Percentiles rank a stretch among this genome's conserved stretches.
These are phyloP conservation scores for Alternaria triticina DNA, from an alignment of 2,329 filamentous ascomycete genomes.

Conservation along the genomic window DNA sequence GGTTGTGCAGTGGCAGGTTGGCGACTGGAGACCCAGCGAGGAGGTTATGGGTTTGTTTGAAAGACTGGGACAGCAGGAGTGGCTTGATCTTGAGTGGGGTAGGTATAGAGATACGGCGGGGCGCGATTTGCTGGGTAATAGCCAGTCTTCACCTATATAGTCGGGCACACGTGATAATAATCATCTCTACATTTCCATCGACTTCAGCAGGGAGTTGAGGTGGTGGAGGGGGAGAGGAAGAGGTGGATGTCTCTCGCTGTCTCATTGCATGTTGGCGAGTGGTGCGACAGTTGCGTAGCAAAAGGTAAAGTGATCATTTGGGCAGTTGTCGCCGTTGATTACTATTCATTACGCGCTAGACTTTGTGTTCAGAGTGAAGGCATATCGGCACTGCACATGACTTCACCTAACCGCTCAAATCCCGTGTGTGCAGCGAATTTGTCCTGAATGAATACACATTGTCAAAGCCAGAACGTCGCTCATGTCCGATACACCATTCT, in stretches of 20 bases:
- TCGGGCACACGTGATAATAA: background rate
- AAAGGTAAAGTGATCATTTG: too few relatives aligned
- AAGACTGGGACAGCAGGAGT: conserved; percentile 16
- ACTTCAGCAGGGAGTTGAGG: background rate
- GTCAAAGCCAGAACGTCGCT: background rate
- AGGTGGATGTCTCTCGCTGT: too few relatives aligned
- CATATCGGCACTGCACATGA: too few relatives aligned
- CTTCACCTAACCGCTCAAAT: too few relatives aligned
- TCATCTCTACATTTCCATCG: background rate
- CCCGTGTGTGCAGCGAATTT: background rate
- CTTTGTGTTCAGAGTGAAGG: too few relatives aligned
- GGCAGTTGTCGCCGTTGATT: too few relatives aligned
- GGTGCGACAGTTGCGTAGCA: too few relatives aligned
- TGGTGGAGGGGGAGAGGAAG: too few relatives aligned
- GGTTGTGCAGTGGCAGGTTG: conserved; percentile 20
- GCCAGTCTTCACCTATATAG: conserved; percentile 8
- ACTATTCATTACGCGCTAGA: too few relatives aligned
- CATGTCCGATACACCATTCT: background rate
- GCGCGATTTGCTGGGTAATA: conserved; percentile 9
- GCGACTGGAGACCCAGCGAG: conserved; percentile 17
- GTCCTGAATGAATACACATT: background rate
- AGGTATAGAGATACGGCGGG: conserved; percentile 4
- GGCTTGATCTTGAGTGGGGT: conserved; percentile 11
- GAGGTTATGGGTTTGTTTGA: conserved; percentile 13
- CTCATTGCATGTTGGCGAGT: too few relatives aligned